These are phyloP conservation scores for Zoysia japonica DNA, from an alignment of 176 grass and related monocot genomes.

Conservation along the genomic window DNA sequence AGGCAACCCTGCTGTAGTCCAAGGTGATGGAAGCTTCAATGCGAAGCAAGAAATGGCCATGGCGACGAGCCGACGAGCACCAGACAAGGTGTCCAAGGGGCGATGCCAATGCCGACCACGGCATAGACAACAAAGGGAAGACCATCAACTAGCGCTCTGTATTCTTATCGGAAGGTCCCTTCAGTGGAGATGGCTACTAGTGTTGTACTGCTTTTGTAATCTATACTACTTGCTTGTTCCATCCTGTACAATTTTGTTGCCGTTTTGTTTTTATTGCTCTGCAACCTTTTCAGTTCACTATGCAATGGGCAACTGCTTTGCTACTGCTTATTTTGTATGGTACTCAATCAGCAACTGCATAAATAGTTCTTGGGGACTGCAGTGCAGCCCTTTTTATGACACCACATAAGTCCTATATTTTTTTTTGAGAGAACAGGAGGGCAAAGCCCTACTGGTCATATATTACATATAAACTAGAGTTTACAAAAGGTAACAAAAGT, in stretches of 20 bases:
- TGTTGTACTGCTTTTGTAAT: neutral
- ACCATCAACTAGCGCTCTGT: slow-evolving; percentile 36
- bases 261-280: neutral
- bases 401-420: neutral
- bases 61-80: neutral
- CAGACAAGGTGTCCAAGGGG: neutral
- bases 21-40: slow-evolving; percentile 6
- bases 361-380: slow-evolving; percentile 35
- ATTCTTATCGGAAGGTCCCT: neutral
- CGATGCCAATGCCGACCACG: slow-evolving; percentile 42
- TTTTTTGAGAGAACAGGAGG: no score
- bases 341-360: neutral
- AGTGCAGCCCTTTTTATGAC: neutral
- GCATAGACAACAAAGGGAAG: slow-evolving; percentile 47
- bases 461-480: no score
- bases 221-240: slow-evolving; percentile 7
- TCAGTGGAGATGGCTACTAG: neutral
- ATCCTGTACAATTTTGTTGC: slow-evolving; percentile 7
- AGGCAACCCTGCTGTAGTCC: neutral
- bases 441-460: no score
- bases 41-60: slow-evolving; percentile 22
- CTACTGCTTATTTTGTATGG: neutral
- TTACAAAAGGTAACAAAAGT: no score
- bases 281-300: neutral
- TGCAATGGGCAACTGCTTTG: slow-evolving; percentile 20